Conservation (phyloP, 306 rosid species). For the Biancaea sappan region DNA sequence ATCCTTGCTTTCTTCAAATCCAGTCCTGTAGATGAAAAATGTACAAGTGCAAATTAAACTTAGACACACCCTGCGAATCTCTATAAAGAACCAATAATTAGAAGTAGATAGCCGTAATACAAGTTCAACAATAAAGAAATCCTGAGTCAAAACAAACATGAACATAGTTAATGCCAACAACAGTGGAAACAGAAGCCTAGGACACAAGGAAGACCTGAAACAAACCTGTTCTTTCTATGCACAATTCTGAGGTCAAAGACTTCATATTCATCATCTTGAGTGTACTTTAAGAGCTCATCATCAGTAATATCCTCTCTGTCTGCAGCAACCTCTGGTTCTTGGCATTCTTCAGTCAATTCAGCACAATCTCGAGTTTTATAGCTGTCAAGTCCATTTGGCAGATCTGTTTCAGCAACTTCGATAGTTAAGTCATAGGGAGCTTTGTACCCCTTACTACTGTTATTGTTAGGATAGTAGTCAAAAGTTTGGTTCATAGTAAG, state of each 20-base stretch:
- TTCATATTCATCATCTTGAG: constrained; percentile 70
- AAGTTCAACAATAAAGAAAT: constrained; percentile 27
- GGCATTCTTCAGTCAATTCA: constrained; percentile 48
- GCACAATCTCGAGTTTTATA: constrained; percentile 36
- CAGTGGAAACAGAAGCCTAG: constrained; percentile 28
- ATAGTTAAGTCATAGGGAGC: constrained; percentile 46
- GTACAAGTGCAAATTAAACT: constrained; percentile 37
- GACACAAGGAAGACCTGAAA: constrained; percentile 8
- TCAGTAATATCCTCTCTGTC: constrained; percentile 58
- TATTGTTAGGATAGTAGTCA: constrained; percentile 39
- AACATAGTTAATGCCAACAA: constrained; percentile 29
- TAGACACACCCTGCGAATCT: constrained; percentile 27
- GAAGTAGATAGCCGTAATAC: constrained; percentile 7
- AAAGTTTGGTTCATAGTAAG: constrained; percentile 35
- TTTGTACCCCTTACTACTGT: constrained; percentile 34
- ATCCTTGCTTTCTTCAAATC: constrained; percentile 98
- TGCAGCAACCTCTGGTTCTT: constrained; percentile 44
- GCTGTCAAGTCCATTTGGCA: constrained; percentile 37
- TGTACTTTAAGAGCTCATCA: constrained; percentile 61
- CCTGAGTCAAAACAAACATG: constrained; percentile 1
- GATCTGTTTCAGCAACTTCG: constrained; percentile 43
- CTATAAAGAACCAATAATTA: background rate
- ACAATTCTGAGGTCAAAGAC: constrained; percentile 81
- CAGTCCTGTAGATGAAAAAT: constrained; percentile 79
- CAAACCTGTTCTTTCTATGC: constrained; percentile 96